These are phyloP conservation scores for Pseudoperonospora humuli DNA, from an alignment of 352 stramenopile species.

Conservation along the genomic window DNA sequence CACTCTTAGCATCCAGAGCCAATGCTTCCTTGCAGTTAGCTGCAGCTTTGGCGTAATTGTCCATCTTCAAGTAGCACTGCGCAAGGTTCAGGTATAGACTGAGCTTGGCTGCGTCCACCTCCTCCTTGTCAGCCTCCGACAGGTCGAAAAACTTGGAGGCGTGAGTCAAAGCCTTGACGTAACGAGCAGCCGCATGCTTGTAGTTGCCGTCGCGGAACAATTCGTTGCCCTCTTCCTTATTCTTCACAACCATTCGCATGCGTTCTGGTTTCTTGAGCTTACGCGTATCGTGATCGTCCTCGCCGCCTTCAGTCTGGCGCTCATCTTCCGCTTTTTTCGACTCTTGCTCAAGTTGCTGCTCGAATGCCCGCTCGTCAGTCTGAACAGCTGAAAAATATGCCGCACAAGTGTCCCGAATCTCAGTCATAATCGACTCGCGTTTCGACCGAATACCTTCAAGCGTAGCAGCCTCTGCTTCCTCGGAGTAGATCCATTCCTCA, in stretches of 20 bases:
- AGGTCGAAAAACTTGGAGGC: slow-evolving; percentile 91
- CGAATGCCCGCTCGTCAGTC: slow-evolving; percentile 50
- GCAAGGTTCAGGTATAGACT: slow-evolving; percentile 89
- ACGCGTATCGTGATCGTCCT: slow-evolving; percentile 89
- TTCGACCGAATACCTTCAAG: slow-evolving; percentile 45
- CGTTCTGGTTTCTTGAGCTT: slow-evolving; percentile 90
- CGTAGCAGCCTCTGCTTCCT: slow-evolving; percentile 72
- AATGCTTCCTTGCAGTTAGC: slow-evolving; percentile 84
- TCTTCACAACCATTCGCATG: slow-evolving; percentile 91
- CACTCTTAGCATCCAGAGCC: slow-evolving; percentile 56
- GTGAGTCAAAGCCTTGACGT: slow-evolving; percentile 88
- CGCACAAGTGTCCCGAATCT: slow-evolving; percentile 44
- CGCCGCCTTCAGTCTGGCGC: slow-evolving; percentile 49
- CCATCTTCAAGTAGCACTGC: slow-evolving; percentile 91
- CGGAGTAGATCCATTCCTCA: slow-evolving; percentile 90
- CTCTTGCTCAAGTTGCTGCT: slow-evolving; percentile 74
- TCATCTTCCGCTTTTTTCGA: slow-evolving; percentile 63
- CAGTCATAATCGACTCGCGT: slow-evolving; percentile 43
- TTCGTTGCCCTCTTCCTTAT: slow-evolving; percentile 94
- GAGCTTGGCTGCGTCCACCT: slow-evolving; percentile 86
- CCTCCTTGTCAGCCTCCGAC: slow-evolving; percentile 60
- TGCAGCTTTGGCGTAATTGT: slow-evolving; percentile 78
- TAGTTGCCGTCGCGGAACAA: slow-evolving; percentile 90
- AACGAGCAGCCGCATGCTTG: slow-evolving; percentile 80
- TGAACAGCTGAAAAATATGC: slow-evolving; percentile 66